Conservation (phyloP, 1,139 yeast genomes). For the Pichia sp. region DNA sequence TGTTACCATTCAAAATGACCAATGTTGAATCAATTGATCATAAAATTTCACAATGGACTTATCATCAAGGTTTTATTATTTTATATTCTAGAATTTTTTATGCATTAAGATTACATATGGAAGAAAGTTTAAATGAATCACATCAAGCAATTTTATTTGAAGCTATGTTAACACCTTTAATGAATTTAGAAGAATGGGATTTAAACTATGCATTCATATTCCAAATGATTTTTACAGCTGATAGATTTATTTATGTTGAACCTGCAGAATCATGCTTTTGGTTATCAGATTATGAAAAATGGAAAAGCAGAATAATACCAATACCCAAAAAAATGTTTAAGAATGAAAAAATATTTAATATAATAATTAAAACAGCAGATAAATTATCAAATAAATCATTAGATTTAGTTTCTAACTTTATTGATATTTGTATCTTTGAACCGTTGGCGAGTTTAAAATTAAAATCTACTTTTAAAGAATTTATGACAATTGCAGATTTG, state of each 20-base stretch:
- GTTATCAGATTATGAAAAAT: conserved; percentile 13
- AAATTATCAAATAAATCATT: not conserved
- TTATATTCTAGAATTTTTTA: conserved; percentile 12
- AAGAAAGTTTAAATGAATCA: not conserved
- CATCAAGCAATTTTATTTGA: not conserved
- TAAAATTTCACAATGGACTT: conserved; percentile 4
- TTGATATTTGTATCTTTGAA: conserved; percentile 1
- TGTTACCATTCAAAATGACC: conserved; percentile 8
- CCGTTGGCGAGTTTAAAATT: conserved; percentile 4
- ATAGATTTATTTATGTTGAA: conserved; percentile 3
- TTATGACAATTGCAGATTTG: not conserved
- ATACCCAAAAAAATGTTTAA: conserved; percentile 8
- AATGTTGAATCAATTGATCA: not conserved
- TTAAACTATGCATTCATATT: not conserved
- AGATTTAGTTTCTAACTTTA: not conserved
- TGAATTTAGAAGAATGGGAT: conserved; percentile 6
- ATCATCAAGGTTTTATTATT: conserved; percentile 7
- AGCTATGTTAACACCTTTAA: conserved; percentile 7
- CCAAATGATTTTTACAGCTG: conserved; percentile 6
- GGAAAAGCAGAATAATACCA: conserved; percentile 9
- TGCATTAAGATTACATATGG: conserved; percentile 11
- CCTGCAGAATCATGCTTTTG: conserved; percentile 10
- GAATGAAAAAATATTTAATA: conserved; percentile 4
- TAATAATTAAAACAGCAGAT: conserved; percentile 1
- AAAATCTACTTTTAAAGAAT: conserved; percentile 1